Percentiles rank a stretch among this genome's conserved stretches.
These are phyloP conservation scores for Aspergillus neoniger DNA, from an alignment of 2,329 filamentous ascomycete species.

Conservation along the genomic window DNA sequence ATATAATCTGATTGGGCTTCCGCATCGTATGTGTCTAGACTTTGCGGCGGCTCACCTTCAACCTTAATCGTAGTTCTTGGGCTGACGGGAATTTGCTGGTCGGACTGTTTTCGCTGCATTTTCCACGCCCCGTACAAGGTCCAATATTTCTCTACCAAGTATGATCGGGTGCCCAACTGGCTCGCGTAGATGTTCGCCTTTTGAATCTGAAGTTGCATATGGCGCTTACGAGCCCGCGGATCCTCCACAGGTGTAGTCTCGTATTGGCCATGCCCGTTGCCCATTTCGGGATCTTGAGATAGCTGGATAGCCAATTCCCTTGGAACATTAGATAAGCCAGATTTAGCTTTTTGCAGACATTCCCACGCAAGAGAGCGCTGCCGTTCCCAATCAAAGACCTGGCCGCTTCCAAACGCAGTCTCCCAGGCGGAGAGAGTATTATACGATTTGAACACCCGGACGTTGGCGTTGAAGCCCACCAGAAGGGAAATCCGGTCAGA, in stretches of 20 bases:
- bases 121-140: conserved; percentile 68
- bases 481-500: conserved; percentile 68
- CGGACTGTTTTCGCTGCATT: conserved; percentile 25
- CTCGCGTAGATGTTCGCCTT: conserved; percentile 88
- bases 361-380: conserved; percentile 73
- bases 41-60: conserved; percentile 25
- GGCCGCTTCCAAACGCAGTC: conserved; percentile 76
- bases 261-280: conserved; percentile 26
- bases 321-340: conserved; percentile 67
- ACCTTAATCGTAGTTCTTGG: conserved; percentile 21
- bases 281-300: conserved; percentile 36
- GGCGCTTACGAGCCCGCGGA: conserved; percentile 27
- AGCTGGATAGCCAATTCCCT: conserved; percentile 63
- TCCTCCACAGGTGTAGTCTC: conserved; percentile 53
- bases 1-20: conserved; percentile 52
- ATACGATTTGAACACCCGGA: conserved; percentile 78
- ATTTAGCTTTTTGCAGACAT: conserved; percentile 70
- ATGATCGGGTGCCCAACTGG: conserved; percentile 77
- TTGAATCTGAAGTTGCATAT: conserved; percentile 80
- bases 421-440: conserved; percentile 77
- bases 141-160: conserved; percentile 84
- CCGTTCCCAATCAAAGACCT: conserved; percentile 73
- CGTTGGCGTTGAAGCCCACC: conserved; percentile 77
- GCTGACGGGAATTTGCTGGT: conserved; percentile 14
- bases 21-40: conserved; percentile 31